Evolutionary conservation across 495 filamentous ascomycete genomes (phyloP).

Genomic region (Aspergillus homomorphus): DNA sequence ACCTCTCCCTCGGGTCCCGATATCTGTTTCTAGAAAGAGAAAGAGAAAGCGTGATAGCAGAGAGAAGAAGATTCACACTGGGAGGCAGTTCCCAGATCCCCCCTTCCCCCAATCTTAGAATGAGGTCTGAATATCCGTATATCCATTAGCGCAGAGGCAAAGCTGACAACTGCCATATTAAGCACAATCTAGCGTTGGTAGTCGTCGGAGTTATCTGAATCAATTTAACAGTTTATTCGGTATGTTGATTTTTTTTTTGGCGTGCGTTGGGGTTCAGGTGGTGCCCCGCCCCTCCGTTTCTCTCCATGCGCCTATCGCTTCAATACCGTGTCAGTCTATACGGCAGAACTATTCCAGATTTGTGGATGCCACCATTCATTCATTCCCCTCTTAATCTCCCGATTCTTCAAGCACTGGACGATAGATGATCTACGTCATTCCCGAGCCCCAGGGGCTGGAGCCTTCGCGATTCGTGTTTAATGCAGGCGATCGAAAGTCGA

Average conservation of each 20-base stretch:
- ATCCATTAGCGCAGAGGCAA: not conserved
- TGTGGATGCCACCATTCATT: not conserved
- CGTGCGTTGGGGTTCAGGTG: not conserved
- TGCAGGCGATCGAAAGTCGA: not conserved
- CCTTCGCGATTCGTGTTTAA: not conserved
- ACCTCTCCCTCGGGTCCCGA: not conserved
- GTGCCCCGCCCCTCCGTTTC: not conserved
- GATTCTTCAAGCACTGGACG: not conserved
- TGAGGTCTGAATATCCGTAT: not conserved
- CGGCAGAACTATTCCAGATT: not conserved
- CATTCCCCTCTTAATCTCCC: not conserved
- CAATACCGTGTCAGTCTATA: not conserved
- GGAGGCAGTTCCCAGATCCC: not conserved
- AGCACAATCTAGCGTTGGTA: not conserved
- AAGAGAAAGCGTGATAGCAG: not conserved
- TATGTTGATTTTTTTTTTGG: no score
- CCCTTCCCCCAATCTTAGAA: not conserved
- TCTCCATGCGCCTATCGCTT: not conserved
- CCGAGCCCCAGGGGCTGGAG: not conserved
- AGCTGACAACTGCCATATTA: not conserved
- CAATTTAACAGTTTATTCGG: no score
- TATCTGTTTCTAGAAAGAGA: not conserved
- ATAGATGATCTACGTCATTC: not conserved
- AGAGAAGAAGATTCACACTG: not conserved
- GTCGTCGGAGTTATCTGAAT: not conserved